Evolutionary conservation across 306 rosid species (phyloP).

Genomic region (Dryas alaskensis): DNA sequence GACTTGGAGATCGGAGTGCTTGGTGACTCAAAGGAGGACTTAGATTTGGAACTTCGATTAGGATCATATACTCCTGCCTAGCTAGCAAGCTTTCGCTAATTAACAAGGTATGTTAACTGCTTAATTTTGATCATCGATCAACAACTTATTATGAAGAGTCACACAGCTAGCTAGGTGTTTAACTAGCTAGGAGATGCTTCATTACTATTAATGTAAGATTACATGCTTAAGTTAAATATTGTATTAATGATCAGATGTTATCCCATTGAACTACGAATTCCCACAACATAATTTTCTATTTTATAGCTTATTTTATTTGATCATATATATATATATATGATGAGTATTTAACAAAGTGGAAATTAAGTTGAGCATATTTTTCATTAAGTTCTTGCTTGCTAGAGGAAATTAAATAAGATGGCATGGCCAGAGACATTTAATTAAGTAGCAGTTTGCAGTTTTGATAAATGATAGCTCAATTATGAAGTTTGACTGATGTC

Average conservation of each 20-base stretch:
- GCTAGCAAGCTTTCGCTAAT: background rate
- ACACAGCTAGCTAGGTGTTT: background rate
- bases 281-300: background rate
- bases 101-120: background rate
- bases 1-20: slow-evolving; percentile 63
- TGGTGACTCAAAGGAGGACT: slow-evolving; percentile 44
- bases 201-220: no score
- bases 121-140: background rate
- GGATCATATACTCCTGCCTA: slow-evolving; percentile 34
- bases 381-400: background rate
- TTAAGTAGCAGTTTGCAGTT: background rate
- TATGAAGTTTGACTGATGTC: slow-evolving; percentile 24
- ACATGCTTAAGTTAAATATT: background rate
- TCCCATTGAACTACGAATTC: background rate
- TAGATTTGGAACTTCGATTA: slow-evolving; percentile 95
- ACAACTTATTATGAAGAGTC: slow-evolving; percentile 4
- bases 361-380: background rate
- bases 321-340: background rate
- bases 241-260: background rate
- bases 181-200: no score
- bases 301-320: background rate
- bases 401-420: background rate
- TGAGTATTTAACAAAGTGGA: background rate
- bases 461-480: background rate
- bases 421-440: background rate